Conservation (phyloP, 2,329 filamentous ascomycete species). For the Cryphonectria radicalis region DNA sequence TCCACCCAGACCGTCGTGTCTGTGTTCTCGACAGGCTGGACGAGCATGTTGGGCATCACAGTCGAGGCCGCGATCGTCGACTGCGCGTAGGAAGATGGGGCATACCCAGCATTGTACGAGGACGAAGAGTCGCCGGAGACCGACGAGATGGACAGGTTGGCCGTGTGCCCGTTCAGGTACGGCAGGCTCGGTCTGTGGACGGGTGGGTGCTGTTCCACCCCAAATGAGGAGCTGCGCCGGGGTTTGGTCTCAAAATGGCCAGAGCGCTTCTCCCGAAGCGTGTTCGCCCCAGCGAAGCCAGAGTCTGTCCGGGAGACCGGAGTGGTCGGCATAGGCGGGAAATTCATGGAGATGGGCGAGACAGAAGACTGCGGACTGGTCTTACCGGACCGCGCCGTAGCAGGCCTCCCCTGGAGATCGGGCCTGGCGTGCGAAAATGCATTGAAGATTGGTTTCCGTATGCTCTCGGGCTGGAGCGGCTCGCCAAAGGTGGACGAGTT, state of each 20-base stretch:
- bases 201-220: conserved; percentile 71
- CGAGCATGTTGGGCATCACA: conserved; percentile 82
- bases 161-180: conserved; percentile 69
- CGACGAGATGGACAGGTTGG: conserved; percentile 63
- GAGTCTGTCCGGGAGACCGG: conserved; percentile 90
- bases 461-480: conserved; percentile 53
- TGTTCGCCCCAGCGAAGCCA: conserved; percentile 83
- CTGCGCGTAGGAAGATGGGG: conserved; percentile 81
- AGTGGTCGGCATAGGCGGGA: conserved; percentile 75
- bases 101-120: conserved; percentile 70
- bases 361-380: conserved; percentile 67
- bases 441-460: conserved; percentile 79
- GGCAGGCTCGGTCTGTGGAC: conserved; percentile 73
- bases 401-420: conserved; percentile 75
- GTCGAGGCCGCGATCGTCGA: conserved; percentile 86
- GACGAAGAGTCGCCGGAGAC: conserved; percentile 68
- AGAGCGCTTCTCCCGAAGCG: conserved; percentile 90
- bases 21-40: conserved; percentile 78
- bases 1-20: conserved; percentile 84
- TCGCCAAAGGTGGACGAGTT: conserved; percentile 89
- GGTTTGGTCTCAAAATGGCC: conserved; percentile 81
- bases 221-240: conserved; percentile 93
- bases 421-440: conserved; percentile 80
- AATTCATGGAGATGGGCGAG: conserved; percentile 79
- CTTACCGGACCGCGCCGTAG: conserved; percentile 69